Base-by-base conservation (phyloP, 163 green algal species). In the Chlorella variabilis region DNA sequence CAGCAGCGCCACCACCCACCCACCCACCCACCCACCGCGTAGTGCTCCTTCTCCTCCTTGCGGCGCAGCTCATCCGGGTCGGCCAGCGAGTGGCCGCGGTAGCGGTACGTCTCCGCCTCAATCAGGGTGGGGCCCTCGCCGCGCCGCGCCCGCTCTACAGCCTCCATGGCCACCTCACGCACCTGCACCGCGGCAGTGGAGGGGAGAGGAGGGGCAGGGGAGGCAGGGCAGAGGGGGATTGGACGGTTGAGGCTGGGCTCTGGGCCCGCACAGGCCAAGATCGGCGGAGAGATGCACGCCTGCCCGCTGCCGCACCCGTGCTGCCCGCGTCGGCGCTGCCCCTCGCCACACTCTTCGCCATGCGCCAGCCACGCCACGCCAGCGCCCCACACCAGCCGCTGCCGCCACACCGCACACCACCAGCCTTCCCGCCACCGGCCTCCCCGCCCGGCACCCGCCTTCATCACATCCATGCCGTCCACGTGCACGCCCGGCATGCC, bases 401-500 rank as follows among this genome's bases (percentile, higher is more conserved):
- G n/a, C n/a, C n/a, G n/a, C n/a, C n/a, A n/a, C n/a, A n/a, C n/a
- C n/a, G n/a, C n/a, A n/a, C n/a, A n/a, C n/a, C n/a, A n/a, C n/a
- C n/a, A n/a, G n/a, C n/a, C n/a, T n/a, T n/a, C n/a, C n/a, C n/a
- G 36, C 65, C 65, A 27, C 15, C 3, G 17, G 36, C 41, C n/a
- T 39, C 7, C 7, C 27, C 25, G 33, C 23, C 25, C 42, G 11
- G 42, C n/a, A 23, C 84, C 51, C 65, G 96, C 96, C 92, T 97
- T 97, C 56, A 97, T 82, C n/a, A 99, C 96, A 84, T 99, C 96
- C 96, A 99, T 99, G 88, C 96, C 96, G 65, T 99, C 96, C 38
- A 99, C 96, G 34, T 93, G 92, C 61, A 99, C 91, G 34, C 96
- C 97, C 33, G 96, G 96, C 95, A 99, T 98, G 84, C 97, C 96